A percentile compares a stretch with the other conserved stretches of the same genome.
These are phyloP conservation scores for Mortierella sp. DNA, from an alignment of 371 early-diverging fungal species.

Conservation along the genomic window DNA sequence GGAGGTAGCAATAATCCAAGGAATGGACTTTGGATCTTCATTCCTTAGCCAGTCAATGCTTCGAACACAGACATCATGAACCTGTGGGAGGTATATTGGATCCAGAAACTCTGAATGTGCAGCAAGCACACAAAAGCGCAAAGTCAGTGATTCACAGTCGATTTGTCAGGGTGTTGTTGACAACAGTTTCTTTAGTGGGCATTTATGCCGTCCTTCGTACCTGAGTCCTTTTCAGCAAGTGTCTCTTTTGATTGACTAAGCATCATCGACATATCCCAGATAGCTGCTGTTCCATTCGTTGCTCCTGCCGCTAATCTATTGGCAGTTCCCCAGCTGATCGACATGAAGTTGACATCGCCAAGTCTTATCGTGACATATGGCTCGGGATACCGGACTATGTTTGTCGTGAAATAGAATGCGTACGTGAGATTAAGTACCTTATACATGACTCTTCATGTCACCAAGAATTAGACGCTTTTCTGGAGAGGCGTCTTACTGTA, in stretches of 20 bases:
- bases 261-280: conserved; percentile 47
- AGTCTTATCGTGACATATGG: conserved; percentile 40
- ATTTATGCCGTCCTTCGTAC: conserved; percentile 8
- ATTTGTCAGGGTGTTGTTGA: neutral
- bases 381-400: conserved; percentile 26
- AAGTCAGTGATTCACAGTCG: neutral
- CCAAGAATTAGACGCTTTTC: neutral
- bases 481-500: conserved; percentile 18
- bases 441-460: too few species aligned
- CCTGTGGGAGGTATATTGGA: conserved; percentile 35
- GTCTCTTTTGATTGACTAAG: conserved; percentile 31
- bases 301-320: conserved; percentile 35
- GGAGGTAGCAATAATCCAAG: conserved; percentile 36
- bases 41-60: conserved; percentile 40
- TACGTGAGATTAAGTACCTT: neutral
- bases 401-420: neutral
- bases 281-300: conserved; percentile 37
- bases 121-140: neutral
- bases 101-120: conserved; percentile 33
- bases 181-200: neutral
- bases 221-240: conserved; percentile 36
- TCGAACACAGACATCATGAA: conserved; percentile 43
- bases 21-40: conserved; percentile 18
- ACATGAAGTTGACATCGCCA: conserved; percentile 45
- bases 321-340: conserved; percentile 43